Percentiles rank a stretch among this genome's conserved stretches.
These are phyloP conservation scores for Dysphania ambrosioides DNA, from an alignment of 148 eudicot genomes.

Conservation along the genomic window DNA sequence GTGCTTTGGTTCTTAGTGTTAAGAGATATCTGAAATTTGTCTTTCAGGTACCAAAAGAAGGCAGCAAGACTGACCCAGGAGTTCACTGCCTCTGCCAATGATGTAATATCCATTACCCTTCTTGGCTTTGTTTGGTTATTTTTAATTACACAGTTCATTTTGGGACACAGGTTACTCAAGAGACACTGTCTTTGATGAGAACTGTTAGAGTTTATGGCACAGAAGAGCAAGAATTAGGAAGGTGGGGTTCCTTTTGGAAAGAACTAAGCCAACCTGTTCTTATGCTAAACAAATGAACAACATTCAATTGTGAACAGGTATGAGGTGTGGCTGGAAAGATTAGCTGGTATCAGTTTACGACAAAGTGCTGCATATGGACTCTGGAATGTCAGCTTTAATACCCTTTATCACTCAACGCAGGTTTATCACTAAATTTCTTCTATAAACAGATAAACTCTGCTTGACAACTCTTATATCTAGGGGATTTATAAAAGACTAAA, in stretches of 20 bases:
- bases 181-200: conserved; percentile 89
- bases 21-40: conserved; percentile 13
- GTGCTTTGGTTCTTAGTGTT: background rate
- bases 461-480: background rate
- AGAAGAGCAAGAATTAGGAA: conserved; percentile 73
- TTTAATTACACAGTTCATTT: conserved; percentile 10
- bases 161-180: conserved; percentile 82
- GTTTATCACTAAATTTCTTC: conserved; percentile 30
- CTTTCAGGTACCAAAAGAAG: conserved; percentile 90
- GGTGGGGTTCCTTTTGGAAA: conserved; percentile 37
- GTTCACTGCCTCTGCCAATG: conserved; percentile 88
- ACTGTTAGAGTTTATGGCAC: conserved; percentile 99
- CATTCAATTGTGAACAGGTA: conserved; percentile 47
- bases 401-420: conserved; percentile 90
- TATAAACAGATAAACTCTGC: background rate
- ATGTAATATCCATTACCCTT: conserved; percentile 40
- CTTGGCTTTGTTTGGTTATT: conserved; percentile 14
- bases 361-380: conserved; percentile 96
- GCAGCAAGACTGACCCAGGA: conserved; percentile 89
- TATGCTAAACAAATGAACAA: background rate
- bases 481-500: background rate
- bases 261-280: background rate
- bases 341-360: conserved; percentile 81
- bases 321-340: conserved; percentile 67
- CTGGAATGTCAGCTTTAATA: conserved; percentile 90